Evolutionary conservation across 1,139 yeast genomes (phyloP).

Genomic region (Magnusiomyces tetraspermus): DNA sequence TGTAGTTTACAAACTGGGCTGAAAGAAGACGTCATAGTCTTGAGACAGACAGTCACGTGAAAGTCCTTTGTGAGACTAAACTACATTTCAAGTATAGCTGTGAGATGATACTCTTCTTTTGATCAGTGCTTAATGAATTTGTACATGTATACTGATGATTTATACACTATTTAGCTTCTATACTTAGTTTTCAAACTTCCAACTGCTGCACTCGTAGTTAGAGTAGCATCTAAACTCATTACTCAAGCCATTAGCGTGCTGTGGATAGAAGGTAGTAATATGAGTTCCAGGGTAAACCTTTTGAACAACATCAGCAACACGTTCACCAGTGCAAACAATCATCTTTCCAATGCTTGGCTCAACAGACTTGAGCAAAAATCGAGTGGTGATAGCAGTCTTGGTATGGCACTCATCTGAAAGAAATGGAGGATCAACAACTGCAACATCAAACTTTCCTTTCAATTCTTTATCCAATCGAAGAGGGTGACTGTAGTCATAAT

Average conservation of each 20-base stretch:
- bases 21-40: too few species aligned
- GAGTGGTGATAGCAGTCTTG: conserved; percentile 60
- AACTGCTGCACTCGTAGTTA: conserved; percentile 49
- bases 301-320: conserved; percentile 58
- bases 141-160: neutral
- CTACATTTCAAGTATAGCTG: neutral
- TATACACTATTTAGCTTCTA: neutral
- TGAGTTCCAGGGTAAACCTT: conserved; percentile 55
- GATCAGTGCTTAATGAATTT: neutral
- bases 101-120: neutral
- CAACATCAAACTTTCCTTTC: conserved; percentile 55
- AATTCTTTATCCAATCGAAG: conserved; percentile 49
- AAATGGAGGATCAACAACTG: conserved; percentile 86
- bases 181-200: conserved; percentile 33
- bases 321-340: conserved; percentile 77
- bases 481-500: conserved; percentile 70
- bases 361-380: conserved; percentile 40
- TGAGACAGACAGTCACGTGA: too few species aligned
- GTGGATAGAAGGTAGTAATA: conserved; percentile 62
- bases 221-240: conserved; percentile 87
- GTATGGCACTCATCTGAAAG: conserved; percentile 72
- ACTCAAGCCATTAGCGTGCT: conserved; percentile 75
- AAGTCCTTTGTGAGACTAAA: too few species aligned
- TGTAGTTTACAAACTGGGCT: too few species aligned
- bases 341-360: conserved; percentile 39